These are phyloP conservation scores for Blastomyces gilchristii DNA, from an alignment of 2,329 filamentous ascomycete genomes.

Conservation along the genomic window DNA sequence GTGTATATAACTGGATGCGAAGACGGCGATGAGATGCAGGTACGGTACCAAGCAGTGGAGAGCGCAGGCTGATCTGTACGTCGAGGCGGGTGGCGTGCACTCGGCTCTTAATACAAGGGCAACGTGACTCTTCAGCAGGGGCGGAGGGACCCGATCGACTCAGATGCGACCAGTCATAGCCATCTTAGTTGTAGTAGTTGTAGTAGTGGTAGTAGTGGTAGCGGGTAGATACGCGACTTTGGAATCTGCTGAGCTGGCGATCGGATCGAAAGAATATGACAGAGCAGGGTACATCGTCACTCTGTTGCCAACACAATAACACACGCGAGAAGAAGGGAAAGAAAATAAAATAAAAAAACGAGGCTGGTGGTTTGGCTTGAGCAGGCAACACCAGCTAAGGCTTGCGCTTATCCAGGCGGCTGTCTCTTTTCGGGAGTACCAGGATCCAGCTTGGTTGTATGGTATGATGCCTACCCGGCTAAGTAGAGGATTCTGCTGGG, in stretches of 20 bases:
- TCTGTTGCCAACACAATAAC: neutral
- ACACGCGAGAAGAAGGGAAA: neutral
- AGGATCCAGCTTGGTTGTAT: neutral
- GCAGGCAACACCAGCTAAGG: slow-evolving; percentile 15
- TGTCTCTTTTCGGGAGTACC: neutral
- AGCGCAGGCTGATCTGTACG: slow-evolving; percentile 10
- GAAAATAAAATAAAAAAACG: neutral
- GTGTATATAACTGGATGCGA: neutral
- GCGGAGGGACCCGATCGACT: slow-evolving; percentile 9
- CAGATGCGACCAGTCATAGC: slow-evolving; percentile 7
- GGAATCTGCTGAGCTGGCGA: slow-evolving; percentile 14
- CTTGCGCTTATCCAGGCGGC: slow-evolving; percentile 12
- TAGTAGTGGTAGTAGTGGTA: neutral
- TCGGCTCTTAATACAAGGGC: slow-evolving; percentile 9
- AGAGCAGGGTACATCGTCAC: slow-evolving; percentile 12
- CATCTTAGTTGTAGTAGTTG: neutral
- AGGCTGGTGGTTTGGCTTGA: slow-evolving; percentile 8
- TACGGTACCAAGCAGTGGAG: slow-evolving; percentile 5
- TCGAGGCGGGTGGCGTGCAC: slow-evolving; percentile 11
- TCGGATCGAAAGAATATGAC: slow-evolving; percentile 11
- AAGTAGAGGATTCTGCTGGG: too few relatives aligned
- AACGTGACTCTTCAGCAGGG: slow-evolving; percentile 13
- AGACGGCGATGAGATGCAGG: slow-evolving; percentile 12
- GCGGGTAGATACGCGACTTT: slow-evolving; percentile 1
- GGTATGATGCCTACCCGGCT: neutral